These are phyloP conservation scores for Periconia digitata DNA, from an alignment of 2,329 filamentous ascomycete species.

Conservation along the genomic window DNA sequence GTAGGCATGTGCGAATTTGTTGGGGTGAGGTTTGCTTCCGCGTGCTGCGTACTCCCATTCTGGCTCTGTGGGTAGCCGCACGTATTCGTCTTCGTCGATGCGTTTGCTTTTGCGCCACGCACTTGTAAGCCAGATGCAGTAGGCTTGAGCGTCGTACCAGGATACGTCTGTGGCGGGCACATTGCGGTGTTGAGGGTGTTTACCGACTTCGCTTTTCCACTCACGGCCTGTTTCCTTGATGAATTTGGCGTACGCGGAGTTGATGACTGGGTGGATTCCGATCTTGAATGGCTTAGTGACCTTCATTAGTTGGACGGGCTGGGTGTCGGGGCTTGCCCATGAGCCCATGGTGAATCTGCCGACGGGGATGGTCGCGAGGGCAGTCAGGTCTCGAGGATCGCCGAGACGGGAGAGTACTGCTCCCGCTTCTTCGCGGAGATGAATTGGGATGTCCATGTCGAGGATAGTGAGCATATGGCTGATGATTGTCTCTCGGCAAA, in stretches of 20 bases:
- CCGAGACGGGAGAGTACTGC: background rate
- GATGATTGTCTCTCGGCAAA: background rate
- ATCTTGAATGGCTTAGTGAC: background rate
- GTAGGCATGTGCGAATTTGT: background rate
- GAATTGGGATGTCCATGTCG: background rate
- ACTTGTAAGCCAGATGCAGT: constrained; percentile 1
- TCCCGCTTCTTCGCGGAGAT: constrained; percentile 1
- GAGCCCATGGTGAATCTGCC: constrained; percentile 4
- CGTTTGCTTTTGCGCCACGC: background rate
- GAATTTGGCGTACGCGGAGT: background rate
- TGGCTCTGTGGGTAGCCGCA: constrained; percentile 2
- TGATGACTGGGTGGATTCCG: constrained; percentile 3
- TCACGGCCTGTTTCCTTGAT: background rate
- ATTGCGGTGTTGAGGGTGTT: background rate
- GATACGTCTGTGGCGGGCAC: constrained; percentile 1
- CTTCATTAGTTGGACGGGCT: background rate
- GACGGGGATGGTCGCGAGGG: background rate
- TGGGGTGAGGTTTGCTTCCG: background rate
- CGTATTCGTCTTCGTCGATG: background rate
- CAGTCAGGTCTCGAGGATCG: constrained; percentile 1
- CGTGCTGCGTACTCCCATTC: constrained; percentile 6
- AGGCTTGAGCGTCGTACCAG: constrained; percentile 4
- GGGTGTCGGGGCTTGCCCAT: background rate
- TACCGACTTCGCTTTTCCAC: background rate
- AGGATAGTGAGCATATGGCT: background rate